Conservation (phyloP, 106 monocot genomes). For the Dendrobium huoshanense region DNA sequence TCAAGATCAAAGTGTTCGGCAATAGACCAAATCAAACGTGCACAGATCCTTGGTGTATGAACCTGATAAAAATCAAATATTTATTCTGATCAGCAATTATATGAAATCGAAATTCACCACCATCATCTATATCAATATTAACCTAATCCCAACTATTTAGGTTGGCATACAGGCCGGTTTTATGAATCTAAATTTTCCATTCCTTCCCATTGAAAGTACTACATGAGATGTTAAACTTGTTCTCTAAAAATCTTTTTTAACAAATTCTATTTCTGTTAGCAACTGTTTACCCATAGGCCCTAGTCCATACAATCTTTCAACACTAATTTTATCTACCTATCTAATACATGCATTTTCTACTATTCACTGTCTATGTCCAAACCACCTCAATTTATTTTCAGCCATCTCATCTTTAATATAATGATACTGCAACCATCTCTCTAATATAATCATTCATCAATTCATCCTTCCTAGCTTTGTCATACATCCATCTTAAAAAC, state of each 20-base stretch:
- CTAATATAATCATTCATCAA: not conserved
- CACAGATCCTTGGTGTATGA: slow-evolving; percentile 84
- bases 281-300: not conserved
- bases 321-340: not conserved
- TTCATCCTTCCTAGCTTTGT: not conserved
- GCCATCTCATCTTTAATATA: not conserved
- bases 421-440: not conserved
- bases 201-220: not conserved
- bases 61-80: slow-evolving; percentile 36
- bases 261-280: not conserved
- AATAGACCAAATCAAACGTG: slow-evolving; percentile 85
- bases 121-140: not conserved
- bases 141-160: not conserved
- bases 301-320: not conserved
- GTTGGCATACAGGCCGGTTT: not conserved
- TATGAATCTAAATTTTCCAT: not conserved
- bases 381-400: not conserved
- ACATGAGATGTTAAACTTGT: not conserved
- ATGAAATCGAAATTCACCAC: not conserved
- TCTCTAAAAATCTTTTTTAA: not conserved
- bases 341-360: too few relatives aligned
- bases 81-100: not conserved
- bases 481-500: not conserved
- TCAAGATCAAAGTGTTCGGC: slow-evolving; percentile 94
- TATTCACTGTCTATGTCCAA: not conserved